These are phyloP conservation scores for Fonsecaea nubica DNA, from an alignment of 2,329 filamentous ascomycete genomes.

Conservation along the genomic window DNA sequence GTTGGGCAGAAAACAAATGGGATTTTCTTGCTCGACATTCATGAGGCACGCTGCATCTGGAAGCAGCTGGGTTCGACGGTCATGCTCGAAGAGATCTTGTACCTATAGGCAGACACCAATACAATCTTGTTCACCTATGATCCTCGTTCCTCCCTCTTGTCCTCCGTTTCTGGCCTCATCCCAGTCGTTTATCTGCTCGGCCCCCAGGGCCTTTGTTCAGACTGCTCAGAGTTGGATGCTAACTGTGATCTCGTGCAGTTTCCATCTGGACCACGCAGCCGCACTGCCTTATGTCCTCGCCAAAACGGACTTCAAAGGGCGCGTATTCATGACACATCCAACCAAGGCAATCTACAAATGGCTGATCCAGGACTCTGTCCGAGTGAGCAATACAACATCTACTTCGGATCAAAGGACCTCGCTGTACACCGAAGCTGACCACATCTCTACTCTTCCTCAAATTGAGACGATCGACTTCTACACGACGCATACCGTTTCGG, in stretches of 20 bases:
- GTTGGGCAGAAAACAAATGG: not conserved
- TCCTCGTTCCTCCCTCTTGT: slow-evolving; percentile 19
- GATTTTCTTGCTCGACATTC: not conserved
- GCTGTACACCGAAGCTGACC: slow-evolving; percentile 93
- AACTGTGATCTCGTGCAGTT: slow-evolving; percentile 65
- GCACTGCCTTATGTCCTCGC: slow-evolving; percentile 96
- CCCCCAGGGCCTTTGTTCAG: not conserved
- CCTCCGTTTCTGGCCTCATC: slow-evolving; percentile 17
- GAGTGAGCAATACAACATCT: slow-evolving; percentile 75
- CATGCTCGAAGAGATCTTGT: slow-evolving; percentile 20
- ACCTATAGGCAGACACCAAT: slow-evolving; percentile 38
- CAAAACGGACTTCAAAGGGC: slow-evolving; percentile 96
- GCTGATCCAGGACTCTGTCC: slow-evolving; percentile 96
- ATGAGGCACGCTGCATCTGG: not conserved
- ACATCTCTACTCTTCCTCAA: slow-evolving; percentile 87
- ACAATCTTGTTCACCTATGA: slow-evolving; percentile 38
- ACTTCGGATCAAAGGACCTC: slow-evolving; percentile 68
- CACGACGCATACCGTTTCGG: slow-evolving; percentile 95
- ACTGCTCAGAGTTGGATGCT: slow-evolving; percentile 40
- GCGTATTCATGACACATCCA: slow-evolving; percentile 98
- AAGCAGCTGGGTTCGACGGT: slow-evolving; percentile 5
- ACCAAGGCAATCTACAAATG: slow-evolving; percentile 99
- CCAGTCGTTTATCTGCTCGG: slow-evolving; percentile 4
- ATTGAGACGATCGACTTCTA: slow-evolving; percentile 99
- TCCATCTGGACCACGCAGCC: slow-evolving; percentile 97